Conservation (phyloP, 306 rosid species). For the Sicyos edulis region DNA sequence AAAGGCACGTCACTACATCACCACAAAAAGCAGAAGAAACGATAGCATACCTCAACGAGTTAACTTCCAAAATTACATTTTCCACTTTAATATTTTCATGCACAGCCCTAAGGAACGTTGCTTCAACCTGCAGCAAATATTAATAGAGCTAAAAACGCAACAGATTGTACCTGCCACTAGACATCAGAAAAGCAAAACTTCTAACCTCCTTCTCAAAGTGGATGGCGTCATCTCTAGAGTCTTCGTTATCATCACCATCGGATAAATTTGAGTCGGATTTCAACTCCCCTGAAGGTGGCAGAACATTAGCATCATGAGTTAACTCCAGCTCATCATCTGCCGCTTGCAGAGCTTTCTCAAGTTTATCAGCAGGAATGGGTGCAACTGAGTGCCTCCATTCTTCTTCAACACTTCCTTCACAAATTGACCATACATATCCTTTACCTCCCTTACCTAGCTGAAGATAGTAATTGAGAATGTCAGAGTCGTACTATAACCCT, state of each 20-base stretch:
- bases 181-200: constrained; percentile 1
- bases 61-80: constrained; percentile 71
- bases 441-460: constrained; percentile 90
- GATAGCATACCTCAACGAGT: constrained; percentile 65
- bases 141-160: constrained; percentile 1
- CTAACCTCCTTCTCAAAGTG: constrained; percentile 81
- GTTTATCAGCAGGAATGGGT: constrained; percentile 76
- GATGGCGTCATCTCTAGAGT: constrained; percentile 50
- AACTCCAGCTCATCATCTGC: constrained; percentile 62
- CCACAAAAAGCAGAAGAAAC: not conserved
- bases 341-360: constrained; percentile 48
- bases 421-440: constrained; percentile 81
- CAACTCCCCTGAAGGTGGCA: constrained; percentile 78
- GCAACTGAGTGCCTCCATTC: constrained; percentile 99
- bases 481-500: not conserved
- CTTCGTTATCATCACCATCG: constrained; percentile 55
- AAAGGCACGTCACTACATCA: not conserved
- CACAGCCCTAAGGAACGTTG: constrained; percentile 86
- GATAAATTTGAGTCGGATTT: constrained; percentile 56
- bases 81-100: constrained; percentile 72
- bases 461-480: constrained; percentile 22
- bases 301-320: constrained; percentile 47
- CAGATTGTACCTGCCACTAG: not conserved
- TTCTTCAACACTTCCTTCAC: constrained; percentile 82
- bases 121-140: constrained; percentile 69